These are phyloP conservation scores for Crotalaria pallida DNA, from an alignment of 306 rosid genomes.

Conservation along the genomic window DNA sequence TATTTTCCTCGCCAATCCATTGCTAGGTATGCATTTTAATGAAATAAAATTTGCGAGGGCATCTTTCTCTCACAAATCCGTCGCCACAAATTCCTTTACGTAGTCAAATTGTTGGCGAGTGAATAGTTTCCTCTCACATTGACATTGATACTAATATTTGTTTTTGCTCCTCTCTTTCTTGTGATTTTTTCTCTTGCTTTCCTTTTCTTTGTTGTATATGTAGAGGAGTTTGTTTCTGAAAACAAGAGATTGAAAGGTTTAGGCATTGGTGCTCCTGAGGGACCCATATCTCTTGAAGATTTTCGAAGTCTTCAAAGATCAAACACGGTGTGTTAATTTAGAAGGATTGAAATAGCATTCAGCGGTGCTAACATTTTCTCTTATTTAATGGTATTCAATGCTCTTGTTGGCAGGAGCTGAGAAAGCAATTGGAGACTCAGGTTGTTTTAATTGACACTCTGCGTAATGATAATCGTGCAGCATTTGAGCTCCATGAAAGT, in stretches of 20 bases:
- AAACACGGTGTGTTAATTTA: conserved; percentile 49
- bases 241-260: conserved; percentile 88
- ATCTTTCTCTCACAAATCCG: no score
- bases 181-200: neutral
- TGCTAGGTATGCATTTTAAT: no score
- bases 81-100: no score
- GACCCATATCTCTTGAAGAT: conserved; percentile 96
- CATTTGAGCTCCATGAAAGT: conserved; percentile 55
- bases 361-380: neutral
- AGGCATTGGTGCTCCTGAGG: conserved; percentile 96
- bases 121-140: neutral
- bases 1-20: no score
- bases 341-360: neutral
- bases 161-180: conserved; percentile 1
- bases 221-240: conserved; percentile 61
- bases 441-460: conserved; percentile 57
- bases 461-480: conserved; percentile 54
- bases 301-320: conserved; percentile 95
- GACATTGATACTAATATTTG: neutral
- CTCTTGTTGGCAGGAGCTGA: conserved; percentile 59
- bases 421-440: conserved; percentile 90
- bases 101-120: no score
- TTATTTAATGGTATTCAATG: neutral
- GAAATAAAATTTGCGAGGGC: no score
- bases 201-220: conserved; percentile 3